phyloP scores from a whole-genome alignment of 140 eudicot genomes.

The Flaveria floridana region DNA sequence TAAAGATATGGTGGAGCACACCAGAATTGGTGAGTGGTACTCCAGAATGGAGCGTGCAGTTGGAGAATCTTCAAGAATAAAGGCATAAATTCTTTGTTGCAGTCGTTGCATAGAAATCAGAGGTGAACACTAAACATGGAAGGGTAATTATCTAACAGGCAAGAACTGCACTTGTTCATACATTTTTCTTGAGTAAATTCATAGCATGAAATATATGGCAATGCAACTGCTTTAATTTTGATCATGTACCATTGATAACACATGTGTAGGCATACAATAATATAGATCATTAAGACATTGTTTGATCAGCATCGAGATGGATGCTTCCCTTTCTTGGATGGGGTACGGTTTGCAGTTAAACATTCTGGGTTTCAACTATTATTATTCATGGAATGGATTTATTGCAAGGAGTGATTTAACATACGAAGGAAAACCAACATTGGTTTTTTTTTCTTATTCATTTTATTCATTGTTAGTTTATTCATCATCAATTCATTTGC shows the following conservation, averaged over 20 bases:
- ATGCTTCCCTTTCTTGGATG: not conserved
- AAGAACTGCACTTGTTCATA: constrained; percentile 15
- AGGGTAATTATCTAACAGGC: constrained; percentile 1
- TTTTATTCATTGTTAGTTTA: not conserved
- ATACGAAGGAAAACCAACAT: too few relatives aligned
- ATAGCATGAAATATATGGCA: not conserved
- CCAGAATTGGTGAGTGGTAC: constrained; percentile 20
- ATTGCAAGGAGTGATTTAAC: not conserved
- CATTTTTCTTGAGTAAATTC: not conserved
- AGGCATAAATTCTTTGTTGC: constrained; percentile 8
- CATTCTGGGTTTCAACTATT: too few relatives aligned
- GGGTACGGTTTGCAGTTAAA: too few relatives aligned
- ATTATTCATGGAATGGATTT: not conserved
- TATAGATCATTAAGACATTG: constrained; percentile 12
- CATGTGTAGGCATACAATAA: constrained; percentile 24
- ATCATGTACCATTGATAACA: constrained; percentile 11
- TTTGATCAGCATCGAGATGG: not conserved
- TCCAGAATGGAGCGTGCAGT: constrained; percentile 21
- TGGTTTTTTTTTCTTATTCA: too few relatives aligned
- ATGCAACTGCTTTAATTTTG: constrained; percentile 11
- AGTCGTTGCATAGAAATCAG: not conserved
- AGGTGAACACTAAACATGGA: not conserved
- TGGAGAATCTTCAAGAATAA: constrained; percentile 24
- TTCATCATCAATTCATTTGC: not conserved
- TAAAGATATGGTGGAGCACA: constrained; percentile 23